These are phyloP conservation scores for Thozetella sp. DNA, from an alignment of 495 filamentous ascomycete species.

Conservation along the genomic window DNA sequence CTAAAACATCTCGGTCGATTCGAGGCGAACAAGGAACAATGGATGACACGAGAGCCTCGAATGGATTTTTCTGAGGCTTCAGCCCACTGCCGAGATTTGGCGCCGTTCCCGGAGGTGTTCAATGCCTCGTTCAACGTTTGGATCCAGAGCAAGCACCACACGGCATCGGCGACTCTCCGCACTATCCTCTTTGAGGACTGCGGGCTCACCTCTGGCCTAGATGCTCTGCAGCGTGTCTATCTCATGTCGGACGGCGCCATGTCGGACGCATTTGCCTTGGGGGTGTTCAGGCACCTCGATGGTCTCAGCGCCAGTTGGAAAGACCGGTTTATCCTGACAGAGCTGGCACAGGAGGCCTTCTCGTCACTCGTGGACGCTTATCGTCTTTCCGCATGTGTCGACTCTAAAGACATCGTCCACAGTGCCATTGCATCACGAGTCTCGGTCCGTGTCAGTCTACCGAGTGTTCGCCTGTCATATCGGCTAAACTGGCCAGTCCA, in stretches of 20 bases:
- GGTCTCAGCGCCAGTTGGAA: slow-evolving; percentile 68
- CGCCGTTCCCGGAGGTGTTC: slow-evolving; percentile 78
- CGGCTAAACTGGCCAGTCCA: slow-evolving; percentile 83
- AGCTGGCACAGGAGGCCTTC: slow-evolving; percentile 73
- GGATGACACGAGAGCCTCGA: slow-evolving; percentile 29
- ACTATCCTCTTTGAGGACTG: slow-evolving; percentile 68
- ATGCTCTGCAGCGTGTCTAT: slow-evolving; percentile 72
- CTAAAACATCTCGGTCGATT: slow-evolving; percentile 58
- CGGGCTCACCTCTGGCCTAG: slow-evolving; percentile 64
- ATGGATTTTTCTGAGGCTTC: slow-evolving; percentile 61
- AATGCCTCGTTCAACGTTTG: slow-evolving; percentile 67
- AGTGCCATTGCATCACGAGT: slow-evolving; percentile 34
- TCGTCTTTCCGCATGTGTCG: slow-evolving; percentile 57
- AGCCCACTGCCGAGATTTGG: slow-evolving; percentile 41
- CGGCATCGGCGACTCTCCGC: slow-evolving; percentile 65
- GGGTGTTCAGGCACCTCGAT: slow-evolving; percentile 80
- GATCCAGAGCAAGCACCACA: slow-evolving; percentile 71
- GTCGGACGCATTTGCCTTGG: slow-evolving; percentile 61
- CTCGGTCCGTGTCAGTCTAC: slow-evolving; percentile 50
- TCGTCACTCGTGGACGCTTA: slow-evolving; percentile 56
- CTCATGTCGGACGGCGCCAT: slow-evolving; percentile 70
- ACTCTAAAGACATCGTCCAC: slow-evolving; percentile 31
- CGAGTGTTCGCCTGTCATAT: slow-evolving; percentile 60
- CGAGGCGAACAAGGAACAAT: slow-evolving; percentile 13
- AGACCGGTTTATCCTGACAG: slow-evolving; percentile 81